Conservation (phyloP, 2,329 filamentous ascomycete genomes). For the Fusarium nygamai region DNA sequence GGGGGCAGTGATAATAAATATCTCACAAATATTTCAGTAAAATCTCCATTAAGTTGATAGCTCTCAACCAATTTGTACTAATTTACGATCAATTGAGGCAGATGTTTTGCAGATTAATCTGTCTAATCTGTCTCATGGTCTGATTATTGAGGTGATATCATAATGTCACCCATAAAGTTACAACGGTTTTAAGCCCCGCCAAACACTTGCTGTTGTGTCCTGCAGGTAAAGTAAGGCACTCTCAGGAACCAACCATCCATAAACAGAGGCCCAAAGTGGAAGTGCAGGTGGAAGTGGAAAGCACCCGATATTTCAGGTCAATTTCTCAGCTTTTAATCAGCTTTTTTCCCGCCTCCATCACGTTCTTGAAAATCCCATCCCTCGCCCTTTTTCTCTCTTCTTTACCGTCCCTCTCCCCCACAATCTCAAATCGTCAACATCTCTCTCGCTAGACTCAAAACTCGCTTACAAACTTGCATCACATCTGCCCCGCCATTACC, state of each 20-base stretch:
- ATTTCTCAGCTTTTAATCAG: constrained; percentile 21
- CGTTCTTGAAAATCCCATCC: constrained; percentile 5
- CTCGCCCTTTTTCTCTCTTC: neutral
- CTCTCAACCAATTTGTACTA: neutral
- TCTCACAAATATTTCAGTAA: neutral
- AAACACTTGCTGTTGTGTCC: constrained; percentile 2
- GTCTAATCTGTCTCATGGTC: constrained; percentile 7
- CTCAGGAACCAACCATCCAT: constrained; percentile 19
- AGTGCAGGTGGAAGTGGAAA: neutral
- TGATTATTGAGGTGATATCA: constrained; percentile 27
- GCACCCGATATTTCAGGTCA: neutral
- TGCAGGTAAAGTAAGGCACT: constrained; percentile 10
- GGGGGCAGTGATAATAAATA: neutral
- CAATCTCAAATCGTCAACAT: neutral
- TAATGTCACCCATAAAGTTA: neutral
- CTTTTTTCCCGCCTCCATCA: neutral
- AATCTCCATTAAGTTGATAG: fast-evolving
- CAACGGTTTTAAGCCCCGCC: constrained; percentile 16
- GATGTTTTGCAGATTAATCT: neutral
- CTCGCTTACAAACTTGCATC: constrained; percentile 14
- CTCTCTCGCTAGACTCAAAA: neutral
- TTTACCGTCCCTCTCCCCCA: neutral
- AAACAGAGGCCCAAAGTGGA: neutral
- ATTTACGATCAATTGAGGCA: neutral
- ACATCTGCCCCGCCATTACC: constrained; percentile 28